Evolutionary conservation across 1,139 yeast species (phyloP).

Genomic region (Geotrichum citri-aurantii): DNA sequence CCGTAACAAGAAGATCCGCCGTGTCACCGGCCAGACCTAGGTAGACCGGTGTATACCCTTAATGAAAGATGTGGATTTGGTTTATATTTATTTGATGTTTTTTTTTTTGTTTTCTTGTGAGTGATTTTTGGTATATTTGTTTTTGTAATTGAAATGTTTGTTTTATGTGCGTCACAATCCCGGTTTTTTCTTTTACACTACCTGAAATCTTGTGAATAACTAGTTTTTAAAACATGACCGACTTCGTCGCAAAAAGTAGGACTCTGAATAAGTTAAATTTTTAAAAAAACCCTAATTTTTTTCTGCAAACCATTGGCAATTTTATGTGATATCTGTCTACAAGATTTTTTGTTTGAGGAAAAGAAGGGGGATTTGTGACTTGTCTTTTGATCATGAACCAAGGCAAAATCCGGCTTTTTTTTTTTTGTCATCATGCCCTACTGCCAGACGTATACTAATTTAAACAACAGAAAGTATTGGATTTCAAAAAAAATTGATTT

Average conservation of each 20-base stretch:
- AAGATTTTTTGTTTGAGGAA: too few species aligned
- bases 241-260: too few species aligned
- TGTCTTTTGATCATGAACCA: background rate
- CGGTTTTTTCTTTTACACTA: too few species aligned
- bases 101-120: background rate
- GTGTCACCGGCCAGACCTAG: slow-evolving; percentile 29
- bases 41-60: background rate
- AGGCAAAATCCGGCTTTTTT: too few species aligned
- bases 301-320: background rate
- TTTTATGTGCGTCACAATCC: too few species aligned
- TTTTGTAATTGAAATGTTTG: background rate
- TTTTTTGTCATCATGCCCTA: background rate
- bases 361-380: background rate
- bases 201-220: too few species aligned
- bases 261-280: too few species aligned
- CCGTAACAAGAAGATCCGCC: slow-evolving; percentile 59
- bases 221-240: too few species aligned
- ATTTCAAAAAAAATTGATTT: too few species aligned
- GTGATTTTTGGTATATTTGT: too few species aligned
- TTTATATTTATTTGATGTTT: background rate
- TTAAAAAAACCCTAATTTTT: too few species aligned
- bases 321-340: background rate
- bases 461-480: too few species aligned
- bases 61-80: background rate
- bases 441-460: background rate